Base-by-base conservation (phyloP, 1,284 basidiomycete genomes). In the Ustilago trichophora region DNA sequence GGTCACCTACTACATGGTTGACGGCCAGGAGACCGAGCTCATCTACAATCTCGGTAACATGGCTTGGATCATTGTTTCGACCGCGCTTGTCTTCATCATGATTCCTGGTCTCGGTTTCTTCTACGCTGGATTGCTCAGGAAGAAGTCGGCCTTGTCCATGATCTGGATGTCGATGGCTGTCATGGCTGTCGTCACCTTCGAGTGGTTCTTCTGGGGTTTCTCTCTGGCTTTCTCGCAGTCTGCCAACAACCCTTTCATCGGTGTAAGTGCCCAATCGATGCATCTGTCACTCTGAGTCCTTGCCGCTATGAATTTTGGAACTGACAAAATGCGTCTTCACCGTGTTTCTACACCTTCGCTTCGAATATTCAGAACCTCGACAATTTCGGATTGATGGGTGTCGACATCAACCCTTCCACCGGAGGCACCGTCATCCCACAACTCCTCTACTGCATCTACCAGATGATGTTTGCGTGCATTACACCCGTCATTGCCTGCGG, bases 61-160 rank as follows among this genome's bases (percentile, higher is more conserved):
- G 56, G 83, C 84, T 6, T 86, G 84, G 83, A 75, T 86, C 67
- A 80, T 84, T 73, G 55, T 57, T 27, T 47, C 64, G 6, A 73
- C 87, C 25, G 83, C 81, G 2, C 80, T 86, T 26, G 92, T 95
- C 24, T 93, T 89, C 87, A 86, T 95, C 83, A 96, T 96, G 93
- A 87, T 92, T 80, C 92, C 92, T 35, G 78, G 77, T 43, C 50
- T 80, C 12, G 69, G 80, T 22, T 92, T 88, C 82, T 92, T 95
- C 85, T 95, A 96, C 83, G 90, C 91, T 25, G 93, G 93, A 73
- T 82, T 87, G 6, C 82, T 89, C 41, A 85, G 91, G 48, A 86
- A 91, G 38, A 96, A 96, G 83, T 96, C 94, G 75, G 94, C 93
- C 0, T 85, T 97, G 8, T 92, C 90, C 16, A 93, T 95, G 91